Percentiles rank a stretch among this genome's conserved stretches.
Evolutionary conservation across 345 rosid genomes (phyloP).

Genomic region (Carallia pectinifolia): DNA sequence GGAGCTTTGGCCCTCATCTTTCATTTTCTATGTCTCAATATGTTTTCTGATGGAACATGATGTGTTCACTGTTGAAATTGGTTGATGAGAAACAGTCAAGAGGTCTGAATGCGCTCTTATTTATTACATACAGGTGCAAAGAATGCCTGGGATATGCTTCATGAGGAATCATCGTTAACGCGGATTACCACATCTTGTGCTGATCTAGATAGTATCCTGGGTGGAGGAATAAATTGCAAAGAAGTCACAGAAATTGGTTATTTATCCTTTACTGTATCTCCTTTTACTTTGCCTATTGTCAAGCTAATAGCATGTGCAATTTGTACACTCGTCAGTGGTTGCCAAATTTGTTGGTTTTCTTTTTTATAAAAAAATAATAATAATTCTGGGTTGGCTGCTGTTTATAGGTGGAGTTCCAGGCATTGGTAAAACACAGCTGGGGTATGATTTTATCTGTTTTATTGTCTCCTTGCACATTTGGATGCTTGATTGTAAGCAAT

Average conservation of each 20-base stretch:
- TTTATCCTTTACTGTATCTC: constrained; percentile 9
- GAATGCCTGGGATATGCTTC: constrained; percentile 92
- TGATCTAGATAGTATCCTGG: constrained; percentile 73
- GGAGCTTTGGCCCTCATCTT: too few species aligned
- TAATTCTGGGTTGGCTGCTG: neutral
- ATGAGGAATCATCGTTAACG: constrained; percentile 58
- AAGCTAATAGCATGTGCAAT: neutral
- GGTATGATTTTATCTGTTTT: constrained; percentile 45
- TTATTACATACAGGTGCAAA: constrained; percentile 51
- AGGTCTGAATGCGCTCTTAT: neutral
- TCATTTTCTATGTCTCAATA: too few species aligned
- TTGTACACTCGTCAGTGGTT: neutral
- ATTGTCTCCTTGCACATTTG: constrained; percentile 3
- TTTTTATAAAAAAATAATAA: neutral
- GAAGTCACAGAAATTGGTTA: constrained; percentile 94
- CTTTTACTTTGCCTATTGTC: neutral
- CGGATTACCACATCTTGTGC: constrained; percentile 78
- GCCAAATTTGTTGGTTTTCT: neutral
- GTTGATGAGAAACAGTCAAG: neutral
- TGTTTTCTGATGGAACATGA: neutral
- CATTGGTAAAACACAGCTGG: constrained; percentile 94
- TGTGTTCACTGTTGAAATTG: neutral
- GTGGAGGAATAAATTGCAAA: constrained; percentile 86
- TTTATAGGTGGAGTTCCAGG: constrained; percentile 54
- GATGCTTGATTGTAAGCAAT: neutral